A percentile compares a stretch with the other conserved stretches of the same genome.
Conservation (phyloP, 164 flowering plant genomes). For the Sextonia rubra region DNA sequence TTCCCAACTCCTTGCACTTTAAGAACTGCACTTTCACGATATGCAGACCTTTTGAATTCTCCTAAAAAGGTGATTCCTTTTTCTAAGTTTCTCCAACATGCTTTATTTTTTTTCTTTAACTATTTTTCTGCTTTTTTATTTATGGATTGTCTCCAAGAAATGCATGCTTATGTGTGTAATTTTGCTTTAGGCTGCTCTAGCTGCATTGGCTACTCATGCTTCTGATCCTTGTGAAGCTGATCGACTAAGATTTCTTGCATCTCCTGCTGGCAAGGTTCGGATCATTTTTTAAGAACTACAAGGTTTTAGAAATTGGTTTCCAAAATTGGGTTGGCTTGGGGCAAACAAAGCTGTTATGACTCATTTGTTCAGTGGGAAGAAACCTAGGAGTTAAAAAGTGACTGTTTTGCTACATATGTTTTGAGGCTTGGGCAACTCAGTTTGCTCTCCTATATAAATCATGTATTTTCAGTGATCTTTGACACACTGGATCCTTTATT, state of each 20-base stretch:
- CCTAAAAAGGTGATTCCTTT: conserved; percentile 65
- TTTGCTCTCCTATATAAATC: not conserved
- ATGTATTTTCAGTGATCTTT: not conserved
- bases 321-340: not conserved
- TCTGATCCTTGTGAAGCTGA: conserved; percentile 70
- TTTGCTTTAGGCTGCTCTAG: conserved; percentile 45
- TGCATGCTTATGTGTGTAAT: not conserved
- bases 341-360: not conserved
- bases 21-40: conserved; percentile 58
- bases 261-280: conserved; percentile 77
- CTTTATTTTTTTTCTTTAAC: not conserved
- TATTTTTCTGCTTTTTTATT: not conserved
- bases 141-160: not conserved
- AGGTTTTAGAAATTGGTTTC: not conserved
- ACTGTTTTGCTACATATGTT: no score
- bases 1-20: conserved; percentile 85
- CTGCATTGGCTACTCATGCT: conserved; percentile 89
- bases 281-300: not conserved
- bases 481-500: no score
- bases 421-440: not conserved
- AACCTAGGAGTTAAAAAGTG: not conserved
- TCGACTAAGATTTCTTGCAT: conserved; percentile 56
- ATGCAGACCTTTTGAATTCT: conserved; percentile 81
- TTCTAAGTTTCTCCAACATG: not conserved
- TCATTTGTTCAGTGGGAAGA: not conserved